These are phyloP conservation scores for Yamadazyma jaroonii DNA, from an alignment of 1,139 yeast genomes.

Conservation along the genomic window DNA sequence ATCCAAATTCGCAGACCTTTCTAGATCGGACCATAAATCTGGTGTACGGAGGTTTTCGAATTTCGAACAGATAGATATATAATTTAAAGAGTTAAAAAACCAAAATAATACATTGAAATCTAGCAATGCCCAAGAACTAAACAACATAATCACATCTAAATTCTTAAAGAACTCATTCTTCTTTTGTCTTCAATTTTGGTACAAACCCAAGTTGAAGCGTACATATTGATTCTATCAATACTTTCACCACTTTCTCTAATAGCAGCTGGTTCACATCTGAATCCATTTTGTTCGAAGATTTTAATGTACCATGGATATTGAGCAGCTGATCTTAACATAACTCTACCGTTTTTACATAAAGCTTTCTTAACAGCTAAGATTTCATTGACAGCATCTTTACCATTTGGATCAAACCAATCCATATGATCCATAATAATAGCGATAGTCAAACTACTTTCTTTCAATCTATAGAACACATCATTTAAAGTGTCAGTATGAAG, in stretches of 20 bases:
- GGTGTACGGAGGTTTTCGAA: neutral
- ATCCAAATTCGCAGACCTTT: conserved; percentile 1
- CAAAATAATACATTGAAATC: neutral
- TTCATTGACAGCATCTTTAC: conserved; percentile 62
- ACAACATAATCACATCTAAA: conserved; percentile 16
- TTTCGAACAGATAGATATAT: no score
- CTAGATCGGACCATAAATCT: neutral
- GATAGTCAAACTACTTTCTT: conserved; percentile 61
- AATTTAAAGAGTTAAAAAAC: neutral
- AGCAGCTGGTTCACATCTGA: conserved; percentile 65
- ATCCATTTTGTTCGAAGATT: conserved; percentile 66
- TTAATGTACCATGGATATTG: conserved; percentile 73
- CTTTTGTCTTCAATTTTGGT: conserved; percentile 42
- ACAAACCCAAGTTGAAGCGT: conserved; percentile 86
- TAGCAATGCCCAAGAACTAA: conserved; percentile 3
- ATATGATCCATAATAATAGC: conserved; percentile 89
- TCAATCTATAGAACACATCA: conserved; percentile 68
- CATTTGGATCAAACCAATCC: conserved; percentile 82
- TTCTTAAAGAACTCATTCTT: conserved; percentile 42
- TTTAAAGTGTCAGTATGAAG: conserved; percentile 77
- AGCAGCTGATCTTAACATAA: conserved; percentile 74
- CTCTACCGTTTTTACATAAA: conserved; percentile 66
- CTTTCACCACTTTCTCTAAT: conserved; percentile 59
- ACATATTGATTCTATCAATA: conserved; percentile 82
- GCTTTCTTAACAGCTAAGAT: conserved; percentile 64